Evolutionary conservation across 1,139 yeast genomes (phyloP), one percentile per base, ranked within the genome.

Genomic region (Saccharomyces hybrid): DNA sequence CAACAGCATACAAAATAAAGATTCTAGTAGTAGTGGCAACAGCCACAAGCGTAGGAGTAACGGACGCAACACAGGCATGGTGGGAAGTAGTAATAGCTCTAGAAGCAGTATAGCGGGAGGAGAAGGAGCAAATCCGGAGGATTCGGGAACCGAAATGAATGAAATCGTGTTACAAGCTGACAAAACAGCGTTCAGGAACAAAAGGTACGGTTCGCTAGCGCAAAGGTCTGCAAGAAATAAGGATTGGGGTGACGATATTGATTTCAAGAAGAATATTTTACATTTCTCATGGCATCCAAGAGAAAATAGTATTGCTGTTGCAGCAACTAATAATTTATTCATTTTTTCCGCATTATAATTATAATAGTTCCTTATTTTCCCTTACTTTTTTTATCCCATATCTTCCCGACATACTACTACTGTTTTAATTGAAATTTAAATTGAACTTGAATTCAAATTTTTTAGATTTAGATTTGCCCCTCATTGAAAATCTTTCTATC

Each of bases 211-310:
- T 26, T 57, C 71, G 47, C 57, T 70, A 47, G 64, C 65, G 13
- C 69, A 64, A 55, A 63, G 67, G 53, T 61, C 69, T 31, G 62
- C 65, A 55, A 75, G 77, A 55, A 78, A 78, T 57, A 73, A 80
- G 65, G 95, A 87, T 66, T 83, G 86, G 70, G 74, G 70, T 53
- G 95, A 88, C 70, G 85, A 84, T 61, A 87, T 91, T 66, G 98
- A 95, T 73, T 93, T 90, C 75, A 90, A 91, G 73, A 91, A 91
- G 79, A 87, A 90, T 73, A 91, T 95, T 61, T 79, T 93, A 73
- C 98, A 93, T 75, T 79, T 90, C 72, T 90, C 98, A 69, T 95
- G 99, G 99, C 99, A 95, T 76, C 99, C 99, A 60, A 80, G 78
- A 66, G 99, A 95, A 75, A 89, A 93, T 74, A 86, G 95, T 52